Base-by-base conservation (phyloP, 208 protist species). In the Leishmania mexicana region DNA sequence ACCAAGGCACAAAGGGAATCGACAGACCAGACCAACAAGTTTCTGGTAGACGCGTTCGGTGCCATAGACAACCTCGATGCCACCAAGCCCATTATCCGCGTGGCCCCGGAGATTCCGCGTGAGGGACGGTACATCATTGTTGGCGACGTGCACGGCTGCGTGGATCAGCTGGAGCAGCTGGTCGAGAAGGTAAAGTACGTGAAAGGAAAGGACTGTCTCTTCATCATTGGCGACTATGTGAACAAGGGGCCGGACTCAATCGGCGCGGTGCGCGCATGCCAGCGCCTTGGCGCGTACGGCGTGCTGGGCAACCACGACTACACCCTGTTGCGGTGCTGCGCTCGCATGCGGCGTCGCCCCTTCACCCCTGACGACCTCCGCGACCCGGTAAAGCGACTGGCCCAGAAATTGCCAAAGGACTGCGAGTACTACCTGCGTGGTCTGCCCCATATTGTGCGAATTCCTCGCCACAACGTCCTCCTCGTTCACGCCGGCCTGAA, bases 221-320 rank as follows among this genome's bases (percentile, higher is more conserved):
- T 98, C 24, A 86, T 97, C 42, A 91, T 93, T 35, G 96, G 96
- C 15, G 96, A 98, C 80, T 92, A 95, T 78, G 93, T 98, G 40
- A 96, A 95, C 85, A 98, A 98, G 76, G 96, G 96, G 7, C 93
- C 93, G 13, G 89, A 97, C 80, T 97, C 94, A 17, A 78, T 95
- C 40, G 96, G 89, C 15, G 93, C 91, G 8, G 85, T 98, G 68
- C 91, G 86, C 28, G 81, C 87, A 17, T 93, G 89, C 58, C 92
- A 94, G 83, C 71, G 81, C 10, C 83, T 89, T n/a, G 89, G 89
- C 47, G 96, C 94, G 17, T 87, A 96, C 72, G 92, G 90, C 2
- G 94, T 98, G 57, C 88, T 97, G 21, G 96, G 96, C 42, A 98
- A 98, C 82, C 94, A 98, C 80, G 96, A 98, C 86, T 93, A 81